These are phyloP conservation scores for Catharanthus roseus DNA, from an alignment of 257 asterid genomes.

Conservation along the genomic window DNA sequence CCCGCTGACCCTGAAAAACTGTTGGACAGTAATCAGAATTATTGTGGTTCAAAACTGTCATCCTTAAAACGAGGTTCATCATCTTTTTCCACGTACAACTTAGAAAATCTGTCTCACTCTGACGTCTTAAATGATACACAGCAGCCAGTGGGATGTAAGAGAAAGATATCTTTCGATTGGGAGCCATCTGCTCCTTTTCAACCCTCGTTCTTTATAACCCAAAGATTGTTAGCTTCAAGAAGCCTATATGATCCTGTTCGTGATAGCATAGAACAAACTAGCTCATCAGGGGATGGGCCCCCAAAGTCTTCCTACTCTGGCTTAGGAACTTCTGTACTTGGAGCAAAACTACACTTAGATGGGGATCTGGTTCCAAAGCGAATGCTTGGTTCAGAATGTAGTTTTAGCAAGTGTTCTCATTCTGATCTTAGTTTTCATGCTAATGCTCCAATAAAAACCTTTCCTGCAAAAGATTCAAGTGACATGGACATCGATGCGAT, in stretches of 20 bases:
- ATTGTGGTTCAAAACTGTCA: slow-evolving; percentile 36
- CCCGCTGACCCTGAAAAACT: slow-evolving; percentile 30
- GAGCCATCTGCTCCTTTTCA: slow-evolving; percentile 69
- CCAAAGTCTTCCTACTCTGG: slow-evolving; percentile 38
- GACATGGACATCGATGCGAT: slow-evolving; percentile 14
- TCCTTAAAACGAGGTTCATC: slow-evolving; percentile 37
- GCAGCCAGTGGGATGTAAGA: slow-evolving; percentile 23
- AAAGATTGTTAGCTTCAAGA: slow-evolving; percentile 41
- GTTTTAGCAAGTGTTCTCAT: slow-evolving; percentile 22
- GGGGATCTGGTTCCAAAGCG: slow-evolving; percentile 20
- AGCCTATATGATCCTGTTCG: slow-evolving; percentile 43
- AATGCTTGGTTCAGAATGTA: slow-evolving; percentile 22
- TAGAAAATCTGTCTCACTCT: slow-evolving; percentile 28
- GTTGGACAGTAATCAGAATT: slow-evolving; percentile 32
- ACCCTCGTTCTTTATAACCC: slow-evolving; percentile 59
- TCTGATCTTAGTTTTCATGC: slow-evolving; percentile 22
- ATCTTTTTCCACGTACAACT: slow-evolving; percentile 39
- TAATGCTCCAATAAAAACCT: slow-evolving; percentile 8
- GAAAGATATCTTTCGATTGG: slow-evolving; percentile 49
- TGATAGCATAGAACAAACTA: slow-evolving; percentile 35
- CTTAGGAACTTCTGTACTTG: slow-evolving; percentile 43
- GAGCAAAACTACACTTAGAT: slow-evolving; percentile 30
- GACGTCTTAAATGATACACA: slow-evolving; percentile 26
- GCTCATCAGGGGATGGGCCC: slow-evolving; percentile 23
- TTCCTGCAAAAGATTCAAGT: slow-evolving; percentile 19